A percentile compares a stretch with the other conserved stretches of the same genome.
phyloP scores from a whole-genome alignment of 108 stramenopile species.

The Discostella stelligeroides region DNA sequence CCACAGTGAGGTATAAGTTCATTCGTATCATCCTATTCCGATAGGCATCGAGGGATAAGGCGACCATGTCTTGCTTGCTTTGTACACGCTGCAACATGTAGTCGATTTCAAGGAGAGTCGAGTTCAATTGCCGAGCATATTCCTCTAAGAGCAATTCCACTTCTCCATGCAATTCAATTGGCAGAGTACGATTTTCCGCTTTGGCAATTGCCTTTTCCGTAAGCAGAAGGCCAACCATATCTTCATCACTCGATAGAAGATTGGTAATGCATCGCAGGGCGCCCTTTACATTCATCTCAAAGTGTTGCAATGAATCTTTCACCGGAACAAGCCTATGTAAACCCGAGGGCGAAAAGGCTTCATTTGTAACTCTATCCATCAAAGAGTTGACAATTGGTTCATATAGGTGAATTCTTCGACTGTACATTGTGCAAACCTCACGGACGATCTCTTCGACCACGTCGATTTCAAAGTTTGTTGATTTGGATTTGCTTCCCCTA shows the following conservation, averaged over 20 bases:
- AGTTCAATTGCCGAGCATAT: constrained; percentile 77
- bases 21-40: constrained; percentile 87
- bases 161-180: constrained; percentile 68
- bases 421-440: constrained; percentile 77
- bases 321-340: constrained; percentile 82
- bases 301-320: constrained; percentile 80
- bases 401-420: constrained; percentile 73
- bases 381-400: constrained; percentile 86
- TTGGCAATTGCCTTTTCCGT: constrained; percentile 70
- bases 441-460: constrained; percentile 83
- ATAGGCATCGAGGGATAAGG: constrained; percentile 74
- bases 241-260: constrained; percentile 80
- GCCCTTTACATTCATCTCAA: constrained; percentile 79
- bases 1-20: constrained; percentile 82
- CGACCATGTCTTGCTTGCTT: constrained; percentile 86
- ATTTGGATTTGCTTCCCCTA: constrained; percentile 29
- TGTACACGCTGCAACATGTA: constrained; percentile 76
- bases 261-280: constrained; percentile 68
- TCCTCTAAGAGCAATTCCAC: constrained; percentile 86
- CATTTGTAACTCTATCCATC: constrained; percentile 63
- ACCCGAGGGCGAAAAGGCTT: constrained; percentile 71
- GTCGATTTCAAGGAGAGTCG: constrained; percentile 67
- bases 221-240: constrained; percentile 77
- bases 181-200: constrained; percentile 42
- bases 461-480: constrained; percentile 69